phyloP scores from a whole-genome alignment of 2,329 filamentous ascomycete species.

The Endocalyx cinctus region DNA sequence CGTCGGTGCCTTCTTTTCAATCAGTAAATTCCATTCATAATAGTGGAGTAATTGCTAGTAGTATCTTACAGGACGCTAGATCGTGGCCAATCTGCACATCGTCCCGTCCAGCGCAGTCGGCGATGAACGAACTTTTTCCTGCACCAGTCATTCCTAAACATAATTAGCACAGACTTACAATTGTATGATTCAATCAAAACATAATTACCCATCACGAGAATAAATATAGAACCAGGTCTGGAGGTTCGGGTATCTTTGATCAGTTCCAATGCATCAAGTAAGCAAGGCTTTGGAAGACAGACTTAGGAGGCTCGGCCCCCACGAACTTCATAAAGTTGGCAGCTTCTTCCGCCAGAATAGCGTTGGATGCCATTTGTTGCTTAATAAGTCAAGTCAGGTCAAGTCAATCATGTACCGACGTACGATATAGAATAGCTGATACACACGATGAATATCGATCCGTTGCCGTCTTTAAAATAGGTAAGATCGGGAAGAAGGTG shows the following conservation, averaged over 20 bases:
- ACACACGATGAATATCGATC: too few species aligned
- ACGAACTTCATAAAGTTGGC: background rate
- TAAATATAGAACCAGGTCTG: background rate
- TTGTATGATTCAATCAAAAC: background rate
- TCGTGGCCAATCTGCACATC: conserved; percentile 3
- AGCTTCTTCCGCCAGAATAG: background rate
- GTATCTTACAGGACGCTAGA: conserved; percentile 2
- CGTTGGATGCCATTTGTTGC: too few species aligned
- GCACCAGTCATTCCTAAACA: conserved; percentile 5
- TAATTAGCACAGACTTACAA: background rate
- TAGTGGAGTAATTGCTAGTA: background rate
- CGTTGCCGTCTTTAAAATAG: too few species aligned
- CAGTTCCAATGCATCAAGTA: background rate
- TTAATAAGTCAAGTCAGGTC: too few species aligned
- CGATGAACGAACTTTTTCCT: conserved; percentile 6
- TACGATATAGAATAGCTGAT: too few species aligned
- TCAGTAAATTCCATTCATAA: too few species aligned
- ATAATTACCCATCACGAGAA: background rate
- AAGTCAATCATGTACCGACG: too few species aligned
- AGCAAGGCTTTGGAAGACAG: background rate
- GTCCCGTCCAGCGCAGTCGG: conserved; percentile 2
- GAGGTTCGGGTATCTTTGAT: background rate
- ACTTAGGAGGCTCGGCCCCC: background rate
- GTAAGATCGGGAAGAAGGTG: too few species aligned
- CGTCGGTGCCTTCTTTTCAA: conserved; percentile 3